Base-by-base conservation (phyloP, 129 eudicot species). In the Centaurea solstitialis region DNA sequence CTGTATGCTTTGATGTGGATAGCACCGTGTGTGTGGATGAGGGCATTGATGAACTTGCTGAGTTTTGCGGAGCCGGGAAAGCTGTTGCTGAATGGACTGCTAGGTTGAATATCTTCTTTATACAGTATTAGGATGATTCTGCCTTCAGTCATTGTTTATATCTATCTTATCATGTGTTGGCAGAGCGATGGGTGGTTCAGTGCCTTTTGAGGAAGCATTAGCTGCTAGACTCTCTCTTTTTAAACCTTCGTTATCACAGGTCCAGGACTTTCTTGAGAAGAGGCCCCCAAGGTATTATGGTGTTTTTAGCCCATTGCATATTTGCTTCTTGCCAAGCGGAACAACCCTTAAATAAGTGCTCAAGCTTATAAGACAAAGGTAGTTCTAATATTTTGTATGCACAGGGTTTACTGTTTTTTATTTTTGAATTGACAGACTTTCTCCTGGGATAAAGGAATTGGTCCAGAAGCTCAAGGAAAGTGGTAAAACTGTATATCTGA, bases 21-120 rank as follows among this genome's bases (percentile, higher is more conserved):
- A 95, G 99, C 87, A 95, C 99, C 12, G 99, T 95, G 70, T 95
- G 99, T 84, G 30, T 91, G 77, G 98, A 95, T 74, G 99, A 95
- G 83, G 99, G 99, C 73, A 95, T 95, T 74, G 99, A 95, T 91
- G 99, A 95, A 72, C 91, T 95, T 81, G 99, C 98, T 64, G 98
- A 95, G 73, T 95, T 90, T 83, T 95, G 99, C 89, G 99, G 99
- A 76, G 99, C 99, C 77, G 99, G 99, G 43, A 88, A 93, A 85
- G 98, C 97, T 75, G 99, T 95, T 45, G 98, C 99, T 17, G 97
- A 95, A 75, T 95, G 97, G 99, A 95, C 98, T 30, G 90, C 97
- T 41, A 95, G 97, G 99, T 93, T 50, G 85, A 47, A 40, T 72
- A 21, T 61, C 40, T 43, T 18, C 73, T 71, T 24, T 17, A n/a